A percentile compares a stretch with the other conserved stretches of the same genome.
Conservation (phyloP, 805 yeast species). For the Barnettozyma pratensis region DNA sequence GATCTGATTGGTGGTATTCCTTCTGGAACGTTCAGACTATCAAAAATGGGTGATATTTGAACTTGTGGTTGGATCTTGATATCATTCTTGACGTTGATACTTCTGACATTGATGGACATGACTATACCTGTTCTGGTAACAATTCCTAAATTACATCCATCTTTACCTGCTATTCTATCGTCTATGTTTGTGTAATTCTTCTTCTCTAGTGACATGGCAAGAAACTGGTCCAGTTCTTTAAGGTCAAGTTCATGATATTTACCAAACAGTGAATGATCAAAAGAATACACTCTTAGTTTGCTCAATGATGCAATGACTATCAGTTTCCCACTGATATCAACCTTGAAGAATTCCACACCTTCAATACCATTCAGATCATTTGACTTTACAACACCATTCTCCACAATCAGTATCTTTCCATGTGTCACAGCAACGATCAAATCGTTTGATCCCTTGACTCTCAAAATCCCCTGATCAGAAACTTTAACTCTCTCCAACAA, state of each 20-base stretch:
- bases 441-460: constrained; percentile 10
- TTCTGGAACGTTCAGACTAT: constrained; percentile 12
- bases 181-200: not conserved
- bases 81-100: constrained; percentile 1
- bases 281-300: constrained; percentile 10
- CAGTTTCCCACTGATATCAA: constrained; percentile 20
- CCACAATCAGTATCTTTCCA: constrained; percentile 5
- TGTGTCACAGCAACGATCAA: constrained; percentile 8
- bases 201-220: constrained; percentile 14
- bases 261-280: constrained; percentile 11
- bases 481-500: constrained; percentile 8
- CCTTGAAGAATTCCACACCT: constrained; percentile 13
- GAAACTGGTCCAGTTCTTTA: constrained; percentile 7
- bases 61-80: constrained; percentile 1
- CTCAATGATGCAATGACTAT: constrained; percentile 10
- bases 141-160: constrained; percentile 24
- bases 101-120: constrained; percentile 15
- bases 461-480: constrained; percentile 3
- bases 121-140: constrained; percentile 10
- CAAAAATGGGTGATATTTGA: constrained; percentile 12
- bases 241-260: constrained; percentile 3
- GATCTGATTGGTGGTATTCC: constrained; percentile 15
- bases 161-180: constrained; percentile 20
- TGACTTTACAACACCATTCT: not conserved
- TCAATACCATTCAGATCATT: constrained; percentile 6